Evolutionary conservation across 2,329 filamentous ascomycete species (phyloP).

Genomic region (Sarocladium strictum): DNA sequence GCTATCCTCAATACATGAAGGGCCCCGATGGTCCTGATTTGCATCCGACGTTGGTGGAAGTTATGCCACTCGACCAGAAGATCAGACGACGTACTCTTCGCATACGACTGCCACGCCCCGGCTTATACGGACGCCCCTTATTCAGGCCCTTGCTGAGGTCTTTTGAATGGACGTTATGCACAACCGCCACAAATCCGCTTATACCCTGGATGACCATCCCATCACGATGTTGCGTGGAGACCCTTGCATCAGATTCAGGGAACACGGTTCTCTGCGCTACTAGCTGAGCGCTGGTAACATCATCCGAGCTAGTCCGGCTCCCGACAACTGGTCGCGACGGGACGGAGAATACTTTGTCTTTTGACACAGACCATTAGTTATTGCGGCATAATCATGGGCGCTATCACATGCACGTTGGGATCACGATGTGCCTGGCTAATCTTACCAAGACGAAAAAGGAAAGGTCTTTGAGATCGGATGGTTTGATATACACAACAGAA

Average conservation of each 20-base stretch:
- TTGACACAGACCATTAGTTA: background rate
- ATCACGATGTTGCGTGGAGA: background rate
- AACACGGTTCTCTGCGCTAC: background rate
- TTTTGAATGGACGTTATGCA: no score
- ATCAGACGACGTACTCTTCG: no score
- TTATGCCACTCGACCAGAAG: no score
- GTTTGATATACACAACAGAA: constrained; percentile 1
- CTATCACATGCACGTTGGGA: background rate
- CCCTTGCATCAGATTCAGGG: background rate
- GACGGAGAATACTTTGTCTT: background rate
- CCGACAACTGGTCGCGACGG: background rate
- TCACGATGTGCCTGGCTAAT: constrained; percentile 1
- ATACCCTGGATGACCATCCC: no score
- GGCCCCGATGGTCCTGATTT: no score
- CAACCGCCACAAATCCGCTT: no score
- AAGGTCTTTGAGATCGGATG: constrained; percentile 1
- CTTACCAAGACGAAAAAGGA: background rate
- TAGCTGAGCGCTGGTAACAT: background rate
- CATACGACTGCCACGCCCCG: no score
- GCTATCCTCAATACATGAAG: no score
- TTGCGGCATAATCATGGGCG: background rate
- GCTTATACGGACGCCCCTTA: no score
- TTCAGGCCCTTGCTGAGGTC: no score
- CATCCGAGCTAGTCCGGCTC: background rate
- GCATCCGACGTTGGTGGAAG: no score